Percentiles rank a stretch among this genome's conserved stretches.
Evolutionary conservation across 176 grass and related monocot species (phyloP).

Genomic region (Eremochloa ophiuroides): DNA sequence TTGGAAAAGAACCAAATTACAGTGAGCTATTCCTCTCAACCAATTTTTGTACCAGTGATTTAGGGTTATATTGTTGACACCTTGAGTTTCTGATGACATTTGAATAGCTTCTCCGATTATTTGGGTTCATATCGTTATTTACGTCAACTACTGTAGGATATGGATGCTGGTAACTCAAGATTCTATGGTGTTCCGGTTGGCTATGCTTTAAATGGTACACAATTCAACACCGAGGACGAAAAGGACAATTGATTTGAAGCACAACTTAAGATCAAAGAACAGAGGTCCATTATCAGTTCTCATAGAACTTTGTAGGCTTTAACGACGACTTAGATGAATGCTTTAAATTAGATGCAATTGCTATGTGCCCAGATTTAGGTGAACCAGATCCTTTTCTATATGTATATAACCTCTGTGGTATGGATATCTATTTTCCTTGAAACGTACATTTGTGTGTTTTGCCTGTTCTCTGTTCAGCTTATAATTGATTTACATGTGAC

Average conservation of each 20-base stretch:
- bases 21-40: conserved; percentile 45
- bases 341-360: conserved; percentile 1
- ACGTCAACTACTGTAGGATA: conserved; percentile 98
- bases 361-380: not conserved
- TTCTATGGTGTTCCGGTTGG: conserved; percentile 34
- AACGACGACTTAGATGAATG: conserved; percentile 5
- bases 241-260: conserved; percentile 39
- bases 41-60: conserved; percentile 23
- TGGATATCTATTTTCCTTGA: not conserved
- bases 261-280: conserved; percentile 36
- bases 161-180: conserved; percentile 52
- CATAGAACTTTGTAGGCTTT: not conserved
- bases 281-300: conserved; percentile 30
- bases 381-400: not conserved
- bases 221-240: conserved; percentile 26
- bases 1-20: conserved; percentile 46
- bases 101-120: conserved; percentile 88
- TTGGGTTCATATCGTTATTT: conserved; percentile 88
- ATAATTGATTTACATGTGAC: not conserved
- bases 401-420: not conserved
- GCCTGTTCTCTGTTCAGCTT: not conserved
- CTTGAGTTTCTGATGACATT: conserved; percentile 78
- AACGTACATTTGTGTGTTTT: not conserved
- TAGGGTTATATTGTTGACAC: conserved; percentile 46
- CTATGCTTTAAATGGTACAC: conserved; percentile 29